A percentile compares a stretch with the other conserved stretches of the same genome.
phyloP scores from a whole-genome alignment of 2,329 filamentous ascomycete genomes.

The Lachnellula suecica region DNA sequence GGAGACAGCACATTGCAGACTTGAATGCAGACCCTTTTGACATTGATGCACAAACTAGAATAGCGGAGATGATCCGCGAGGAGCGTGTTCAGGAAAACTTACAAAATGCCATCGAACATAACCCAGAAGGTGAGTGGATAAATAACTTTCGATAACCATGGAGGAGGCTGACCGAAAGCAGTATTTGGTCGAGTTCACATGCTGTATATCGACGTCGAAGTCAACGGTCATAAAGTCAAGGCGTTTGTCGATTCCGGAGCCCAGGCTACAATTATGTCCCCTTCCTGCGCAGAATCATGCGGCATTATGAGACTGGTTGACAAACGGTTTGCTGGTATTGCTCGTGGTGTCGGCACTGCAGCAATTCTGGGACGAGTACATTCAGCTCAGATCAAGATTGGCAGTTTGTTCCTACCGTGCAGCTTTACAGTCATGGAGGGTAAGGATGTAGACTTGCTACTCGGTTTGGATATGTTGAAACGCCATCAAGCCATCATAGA shows the following conservation, averaged over 20 bases:
- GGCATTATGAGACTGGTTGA: constrained; percentile 97
- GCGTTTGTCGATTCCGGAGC: constrained; percentile 96
- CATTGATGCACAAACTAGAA: constrained; percentile 83
- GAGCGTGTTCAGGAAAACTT: constrained; percentile 93
- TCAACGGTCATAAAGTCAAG: constrained; percentile 90
- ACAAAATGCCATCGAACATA: constrained; percentile 95
- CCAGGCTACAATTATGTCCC: constrained; percentile 98
- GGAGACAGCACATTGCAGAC: constrained; percentile 78
- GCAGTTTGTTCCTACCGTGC: constrained; percentile 81
- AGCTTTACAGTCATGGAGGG: constrained; percentile 99
- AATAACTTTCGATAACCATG: not conserved
- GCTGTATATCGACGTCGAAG: constrained; percentile 93
- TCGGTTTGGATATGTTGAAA: constrained; percentile 96
- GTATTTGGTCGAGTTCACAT: constrained; percentile 94
- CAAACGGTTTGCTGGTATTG: constrained; percentile 86
- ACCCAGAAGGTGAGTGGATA: constrained; percentile 76
- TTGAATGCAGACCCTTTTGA: constrained; percentile 96
- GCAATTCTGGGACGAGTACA: constrained; percentile 94
- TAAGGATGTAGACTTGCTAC: constrained; percentile 88
- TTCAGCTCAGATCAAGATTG: constrained; percentile 92
- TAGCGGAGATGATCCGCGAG: constrained; percentile 96
- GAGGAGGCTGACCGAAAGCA: constrained; percentile 40
- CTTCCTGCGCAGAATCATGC: constrained; percentile 83
- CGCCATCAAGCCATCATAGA: constrained; percentile 93
- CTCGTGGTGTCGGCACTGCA: constrained; percentile 90